phyloP scores from a whole-genome alignment of 495 filamentous ascomycete species.

The Podospora sp. region DNA sequence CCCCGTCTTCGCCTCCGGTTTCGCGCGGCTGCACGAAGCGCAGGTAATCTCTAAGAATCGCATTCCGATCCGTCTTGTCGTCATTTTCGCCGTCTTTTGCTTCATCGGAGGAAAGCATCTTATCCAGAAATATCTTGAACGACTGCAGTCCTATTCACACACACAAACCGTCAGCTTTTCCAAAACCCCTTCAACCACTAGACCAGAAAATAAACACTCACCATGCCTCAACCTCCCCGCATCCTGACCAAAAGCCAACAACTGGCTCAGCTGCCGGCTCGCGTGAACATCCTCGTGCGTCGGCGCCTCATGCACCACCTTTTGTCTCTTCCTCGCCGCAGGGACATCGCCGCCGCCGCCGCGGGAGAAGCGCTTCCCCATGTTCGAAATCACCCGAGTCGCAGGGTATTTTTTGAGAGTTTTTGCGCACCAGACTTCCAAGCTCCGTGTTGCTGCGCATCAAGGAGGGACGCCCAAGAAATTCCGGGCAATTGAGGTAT shows the following conservation, averaged over 20 bases:
- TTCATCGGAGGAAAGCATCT: constrained; percentile 58
- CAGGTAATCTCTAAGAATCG: constrained; percentile 73
- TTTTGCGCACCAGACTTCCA: too few relatives aligned
- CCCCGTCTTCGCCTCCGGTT: constrained; percentile 50
- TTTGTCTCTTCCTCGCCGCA: constrained; percentile 36
- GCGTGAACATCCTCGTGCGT: constrained; percentile 60
- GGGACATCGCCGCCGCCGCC: constrained; percentile 33
- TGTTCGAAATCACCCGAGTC: too few relatives aligned
- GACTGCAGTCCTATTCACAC: constrained; percentile 69
- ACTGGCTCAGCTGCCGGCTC: constrained; percentile 59
- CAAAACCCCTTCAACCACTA: not conserved
- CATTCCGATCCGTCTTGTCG: constrained; percentile 45
- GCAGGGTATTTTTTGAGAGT: too few relatives aligned
- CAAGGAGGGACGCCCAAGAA: not conserved
- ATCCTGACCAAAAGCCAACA: constrained; percentile 71
- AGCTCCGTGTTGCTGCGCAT: not conserved
- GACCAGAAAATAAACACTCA: too few relatives aligned
- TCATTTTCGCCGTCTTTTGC: constrained; percentile 14
- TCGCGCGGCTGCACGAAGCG: constrained; percentile 63
- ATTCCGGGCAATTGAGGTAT: constrained; percentile 10
- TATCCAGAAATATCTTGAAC: constrained; percentile 75
- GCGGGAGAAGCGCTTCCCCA: constrained; percentile 46
- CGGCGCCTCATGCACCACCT: constrained; percentile 49
- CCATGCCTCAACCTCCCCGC: constrained; percentile 63
- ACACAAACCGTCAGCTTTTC: not conserved